Base-by-base conservation (phyloP, 306 rosid genomes). In the Fragaria nilgerrensis region DNA sequence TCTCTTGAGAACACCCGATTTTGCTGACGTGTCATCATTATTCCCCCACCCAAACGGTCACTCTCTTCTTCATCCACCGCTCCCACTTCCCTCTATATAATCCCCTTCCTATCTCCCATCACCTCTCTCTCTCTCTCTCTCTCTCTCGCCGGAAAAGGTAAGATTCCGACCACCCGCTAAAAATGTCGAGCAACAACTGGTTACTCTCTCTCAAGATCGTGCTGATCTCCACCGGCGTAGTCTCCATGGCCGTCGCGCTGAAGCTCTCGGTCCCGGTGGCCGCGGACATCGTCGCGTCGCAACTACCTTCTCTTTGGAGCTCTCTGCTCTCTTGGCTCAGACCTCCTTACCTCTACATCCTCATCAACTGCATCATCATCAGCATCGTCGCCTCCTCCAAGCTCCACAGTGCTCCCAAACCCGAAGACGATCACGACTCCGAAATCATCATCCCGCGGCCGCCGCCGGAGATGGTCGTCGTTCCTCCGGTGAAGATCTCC, bases 301-400 rank as follows among this genome's bases (percentile, higher is more conserved):
- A 90, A 75, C 76, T 84, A 27, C 98, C 98, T 68, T 85, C 88
- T 19, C 62, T 92, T 9, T 89, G 90, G 89, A 72, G 80, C 84
- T 80, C 87, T 72, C 4, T 87, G 22, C 82, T 81, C 75, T 77
- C 91, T 0, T 90, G 93, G 83, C 78, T 92, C 77, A 81, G 85
- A 8, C 98, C 98, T 64, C 98, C 96, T 2, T 95, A 95, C 45
- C 95, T 92, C 61, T 92, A 88, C 83, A 77, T 95, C 55, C 70
- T 95, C 65, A 79, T 92, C 78, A 92, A 95, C 77, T 82, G 80
- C 84, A 95, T 95, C 86, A 92, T 95, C 85, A 86, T 92, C 90
- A 81, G 86, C 88, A 90, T 95, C 84, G 82, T 92, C 55, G 93
- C 90, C 17, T 85, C 95, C 25, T 92, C 96, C 37, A 95, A 88